These are phyloP conservation scores for Arthromyces matolae DNA, from an alignment of 768 basidiomycete species.

Conservation along the genomic window DNA sequence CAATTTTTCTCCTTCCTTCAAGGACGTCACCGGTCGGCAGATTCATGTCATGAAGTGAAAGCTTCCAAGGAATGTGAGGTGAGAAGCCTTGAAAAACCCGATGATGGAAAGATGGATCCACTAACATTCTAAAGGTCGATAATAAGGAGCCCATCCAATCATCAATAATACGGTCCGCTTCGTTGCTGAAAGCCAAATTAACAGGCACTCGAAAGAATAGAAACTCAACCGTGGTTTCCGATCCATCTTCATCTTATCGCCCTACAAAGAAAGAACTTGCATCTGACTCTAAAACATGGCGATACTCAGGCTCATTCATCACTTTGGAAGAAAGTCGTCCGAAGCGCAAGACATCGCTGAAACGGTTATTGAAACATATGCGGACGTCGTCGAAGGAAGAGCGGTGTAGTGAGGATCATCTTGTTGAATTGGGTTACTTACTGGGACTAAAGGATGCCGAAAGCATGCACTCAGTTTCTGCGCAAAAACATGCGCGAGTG, in stretches of 20 bases:
- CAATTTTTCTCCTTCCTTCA: slow-evolving; percentile 11
- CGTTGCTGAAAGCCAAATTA: slow-evolving; percentile 6
- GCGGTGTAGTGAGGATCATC: not conserved
- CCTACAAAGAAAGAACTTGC: slow-evolving; percentile 1
- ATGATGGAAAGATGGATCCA: no score
- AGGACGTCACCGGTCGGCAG: slow-evolving; percentile 11
- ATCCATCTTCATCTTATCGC: not conserved
- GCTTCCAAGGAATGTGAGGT: slow-evolving; percentile 5
- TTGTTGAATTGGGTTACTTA: slow-evolving; percentile 8
- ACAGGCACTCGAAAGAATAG: not conserved
- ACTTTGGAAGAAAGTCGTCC: not conserved
- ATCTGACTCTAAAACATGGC: not conserved
- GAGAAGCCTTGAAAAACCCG: no score
- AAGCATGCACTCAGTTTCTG: slow-evolving; percentile 11
- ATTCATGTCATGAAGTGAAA: no score
- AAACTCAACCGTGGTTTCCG: not conserved
- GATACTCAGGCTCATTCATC: not conserved
- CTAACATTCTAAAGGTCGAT: no score
- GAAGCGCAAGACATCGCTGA: slow-evolving; percentile 10
- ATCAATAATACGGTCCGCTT: slow-evolving; percentile 7
- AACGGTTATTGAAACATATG: slow-evolving; percentile 1
- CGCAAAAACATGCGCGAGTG: slow-evolving; percentile 8
- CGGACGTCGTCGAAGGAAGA: slow-evolving; percentile 8
- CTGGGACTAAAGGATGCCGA: slow-evolving; percentile 12
- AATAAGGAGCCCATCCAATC: not conserved